Base-by-base conservation (phyloP, 495 filamentous ascomycete genomes). In the Thozetella sp. region DNA sequence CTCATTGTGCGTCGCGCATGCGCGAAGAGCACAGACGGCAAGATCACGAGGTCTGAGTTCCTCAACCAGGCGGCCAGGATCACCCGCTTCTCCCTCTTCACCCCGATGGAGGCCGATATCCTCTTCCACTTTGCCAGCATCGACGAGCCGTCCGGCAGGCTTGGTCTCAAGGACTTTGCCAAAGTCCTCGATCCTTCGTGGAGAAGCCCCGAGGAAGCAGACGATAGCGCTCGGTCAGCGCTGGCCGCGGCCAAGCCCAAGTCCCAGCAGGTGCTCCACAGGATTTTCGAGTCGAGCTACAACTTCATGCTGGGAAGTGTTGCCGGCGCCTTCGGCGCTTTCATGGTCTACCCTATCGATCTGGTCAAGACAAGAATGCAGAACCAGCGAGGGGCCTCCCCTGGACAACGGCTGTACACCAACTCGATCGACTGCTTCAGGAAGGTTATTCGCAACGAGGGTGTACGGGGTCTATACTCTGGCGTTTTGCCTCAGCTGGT, bases 341-440 rank as follows among this genome's bases (percentile, higher is more conserved):
- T 98, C 72, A 96, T 98, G 88, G 95, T 99, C 43, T 99, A 99
- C 73, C 95, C 95, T 24, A 98, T 99, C 72, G 95, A 99, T 76
- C 79, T 99, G 50, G 95, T 99, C 62, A 99, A 99, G 85, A 99
- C 95, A 10, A 87, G 95, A 30, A 93, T 99, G 93, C 95, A 99
- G 73, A 99, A 98, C 76, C 95, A 99, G 77, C 85, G 95, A 54
- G 86, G 84, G 27, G 83, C 80, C 19, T 83, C 89, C 23, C 91
- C 93, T 2, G 95, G 95, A 61, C 87, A 97, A 73, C 75, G 90
- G 59, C 78, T 98, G 62, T 99, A 99, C 75, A 97, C 94, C 72
- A 99, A 99, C 79, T 97, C 93, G 22, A 66, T 97, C 26, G 95
- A 99, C 68, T 99, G 95, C 72, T 90, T 91, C 10, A 85, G 77